phyloP scores from a whole-genome alignment of 306 rosid genomes.

The Urtica urens region DNA sequence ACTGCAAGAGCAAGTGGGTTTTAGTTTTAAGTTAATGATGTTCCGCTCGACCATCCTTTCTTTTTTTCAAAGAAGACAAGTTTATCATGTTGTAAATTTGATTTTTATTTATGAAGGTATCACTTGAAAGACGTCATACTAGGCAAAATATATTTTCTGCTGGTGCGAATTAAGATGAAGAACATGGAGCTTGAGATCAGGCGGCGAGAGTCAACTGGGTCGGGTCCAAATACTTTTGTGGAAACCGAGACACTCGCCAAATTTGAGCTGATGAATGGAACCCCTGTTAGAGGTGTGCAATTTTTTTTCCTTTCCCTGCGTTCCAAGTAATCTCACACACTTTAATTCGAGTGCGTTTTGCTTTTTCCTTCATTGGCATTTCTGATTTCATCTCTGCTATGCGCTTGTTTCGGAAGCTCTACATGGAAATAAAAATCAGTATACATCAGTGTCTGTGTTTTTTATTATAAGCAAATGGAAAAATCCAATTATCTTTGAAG shows the following conservation, averaged over 20 bases:
- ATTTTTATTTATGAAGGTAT: conserved; percentile 53
- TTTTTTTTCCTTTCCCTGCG: no score
- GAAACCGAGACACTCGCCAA: conserved; percentile 98
- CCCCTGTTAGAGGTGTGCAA: conserved; percentile 97
- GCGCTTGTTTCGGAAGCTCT: no score
- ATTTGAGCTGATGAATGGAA: conserved; percentile 97
- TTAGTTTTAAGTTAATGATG: background rate
- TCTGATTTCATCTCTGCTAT: no score
- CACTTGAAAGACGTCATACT: conserved; percentile 89
- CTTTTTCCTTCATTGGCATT: no score
- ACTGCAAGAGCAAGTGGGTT: conserved; percentile 94
- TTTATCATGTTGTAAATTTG: conserved; percentile 6
- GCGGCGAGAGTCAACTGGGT: conserved; percentile 94
- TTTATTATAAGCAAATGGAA: no score
- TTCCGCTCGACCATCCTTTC: no score
- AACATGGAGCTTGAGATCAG: conserved; percentile 98
- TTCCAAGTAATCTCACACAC: no score
- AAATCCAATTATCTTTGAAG: no score
- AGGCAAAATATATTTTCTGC: conserved; percentile 93
- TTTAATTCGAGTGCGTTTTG: no score
- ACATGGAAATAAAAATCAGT: no score
- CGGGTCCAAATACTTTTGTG: conserved; percentile 91
- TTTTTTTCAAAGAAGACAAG: background rate
- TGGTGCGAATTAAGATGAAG: conserved; percentile 95
- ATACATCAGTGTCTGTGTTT: no score